Percentiles rank a stretch among this genome's conserved stretches.
Conservation (phyloP, 305 asterid genomes). For the Nicotiana rustica region DNA sequence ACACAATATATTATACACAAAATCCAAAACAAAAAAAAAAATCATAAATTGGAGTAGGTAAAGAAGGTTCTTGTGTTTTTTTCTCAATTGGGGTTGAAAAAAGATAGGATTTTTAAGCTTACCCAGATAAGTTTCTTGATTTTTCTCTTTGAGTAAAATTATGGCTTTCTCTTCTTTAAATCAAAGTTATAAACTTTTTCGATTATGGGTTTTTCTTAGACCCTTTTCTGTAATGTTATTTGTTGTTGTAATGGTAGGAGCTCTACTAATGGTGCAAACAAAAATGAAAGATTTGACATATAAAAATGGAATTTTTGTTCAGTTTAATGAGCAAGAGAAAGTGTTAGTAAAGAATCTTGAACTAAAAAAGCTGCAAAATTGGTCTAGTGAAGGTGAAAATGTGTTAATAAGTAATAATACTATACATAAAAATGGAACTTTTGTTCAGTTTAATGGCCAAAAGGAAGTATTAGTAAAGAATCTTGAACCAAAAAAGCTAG, state of each 20-base stretch:
- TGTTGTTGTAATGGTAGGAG: constrained; percentile 27
- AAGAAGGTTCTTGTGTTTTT: neutral
- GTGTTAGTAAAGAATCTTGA: neutral
- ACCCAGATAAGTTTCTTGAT: neutral
- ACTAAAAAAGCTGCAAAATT: neutral
- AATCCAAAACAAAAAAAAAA: too few relatives aligned
- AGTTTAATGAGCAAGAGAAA: neutral
- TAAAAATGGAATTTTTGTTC: constrained; percentile 1
- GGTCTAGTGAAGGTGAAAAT: neutral
- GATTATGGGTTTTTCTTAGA: neutral
- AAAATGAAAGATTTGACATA: constrained; percentile 3
- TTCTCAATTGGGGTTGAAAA: neutral
- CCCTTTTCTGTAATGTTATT: constrained; percentile 19
- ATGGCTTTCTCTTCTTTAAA: neutral
- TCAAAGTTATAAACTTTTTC: neutral
- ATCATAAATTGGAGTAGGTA: too few relatives aligned
- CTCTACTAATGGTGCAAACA: neutral
- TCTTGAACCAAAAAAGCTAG: neutral
- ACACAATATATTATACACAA: neutral
- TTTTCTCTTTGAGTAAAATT: neutral
- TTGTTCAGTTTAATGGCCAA: neutral
- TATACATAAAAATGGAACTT: neutral
- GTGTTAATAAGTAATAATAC: neutral
- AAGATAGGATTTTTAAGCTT: neutral
- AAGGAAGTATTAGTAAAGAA: neutral